These are phyloP conservation scores for Pythium guiyangense DNA, from an alignment of 352 stramenopile genomes.

Conservation along the genomic window DNA sequence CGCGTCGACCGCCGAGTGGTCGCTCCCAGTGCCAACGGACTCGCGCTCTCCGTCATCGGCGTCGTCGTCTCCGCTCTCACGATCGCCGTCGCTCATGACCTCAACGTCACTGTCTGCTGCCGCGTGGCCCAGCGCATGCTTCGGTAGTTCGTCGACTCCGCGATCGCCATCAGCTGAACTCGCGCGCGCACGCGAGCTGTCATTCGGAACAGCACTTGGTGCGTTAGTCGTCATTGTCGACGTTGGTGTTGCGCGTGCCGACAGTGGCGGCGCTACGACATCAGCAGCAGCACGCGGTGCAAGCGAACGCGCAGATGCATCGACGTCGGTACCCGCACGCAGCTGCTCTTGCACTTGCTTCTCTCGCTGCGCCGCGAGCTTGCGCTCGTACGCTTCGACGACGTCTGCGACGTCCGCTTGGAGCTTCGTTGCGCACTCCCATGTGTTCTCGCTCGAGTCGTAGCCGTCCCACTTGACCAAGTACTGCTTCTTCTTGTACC, in stretches of 20 bases:
- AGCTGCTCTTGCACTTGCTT: background rate
- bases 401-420: conserved; percentile 44
- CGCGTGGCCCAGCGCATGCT: no score
- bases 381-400: conserved; percentile 50
- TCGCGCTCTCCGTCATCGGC: no score
- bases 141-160: background rate
- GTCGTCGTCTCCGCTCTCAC: conserved; percentile 11
- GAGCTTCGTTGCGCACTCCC: conserved; percentile 46
- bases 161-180: background rate
- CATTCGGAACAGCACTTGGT: no score
- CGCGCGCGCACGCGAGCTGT: no score
- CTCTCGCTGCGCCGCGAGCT: background rate
- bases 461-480: conserved; percentile 69
- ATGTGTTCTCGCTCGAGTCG: conserved; percentile 58
- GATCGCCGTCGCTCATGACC: conserved; percentile 11
- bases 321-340: no score
- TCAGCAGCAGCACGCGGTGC: no score
- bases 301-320: no score
- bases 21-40: no score
- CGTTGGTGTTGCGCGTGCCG: no score
- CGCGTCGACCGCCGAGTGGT: no score
- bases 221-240: no score
- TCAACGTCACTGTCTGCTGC: background rate
- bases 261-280: no score
- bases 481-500: conserved; percentile 43